Base-by-base conservation (phyloP, 768 basidiomycete species). In the Neoboletus magnificus region DNA sequence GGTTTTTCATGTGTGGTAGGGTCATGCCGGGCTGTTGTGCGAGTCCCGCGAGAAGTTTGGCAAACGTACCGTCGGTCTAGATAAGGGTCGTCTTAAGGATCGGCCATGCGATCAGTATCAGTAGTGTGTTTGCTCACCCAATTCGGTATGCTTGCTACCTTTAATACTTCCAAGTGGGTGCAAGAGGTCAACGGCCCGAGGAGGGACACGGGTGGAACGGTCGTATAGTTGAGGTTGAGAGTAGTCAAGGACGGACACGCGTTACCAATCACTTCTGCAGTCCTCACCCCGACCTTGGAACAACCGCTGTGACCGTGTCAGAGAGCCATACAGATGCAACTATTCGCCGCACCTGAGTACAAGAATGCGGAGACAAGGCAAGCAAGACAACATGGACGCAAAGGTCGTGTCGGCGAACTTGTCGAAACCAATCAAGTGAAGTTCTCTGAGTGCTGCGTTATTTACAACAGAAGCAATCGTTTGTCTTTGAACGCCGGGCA, bases 221-320 rank as follows among this genome's bases (percentile, higher is more conserved):
- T 74, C 2, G 87, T 89, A 55, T 83, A 82, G 61, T 78, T 86
- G 35, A 88, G 65, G 59, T 89, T 87, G 45, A 86, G 62, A 1
- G 71, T 66, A 13, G 63, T 73, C 33, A 89, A 73, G 16, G 62
- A 63, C 15, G 62, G 71, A 59, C 84, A 84, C 11, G 64, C 66
- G 33, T 68, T 66, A 11, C 77, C 76, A 6, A 73, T 70, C 3
- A 76, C 78, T 13, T 75, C 69, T 35, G 77, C 70, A 1, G 85
- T 81, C 59, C 77, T 73, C 4, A 75, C 55, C 7, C 80, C 79
- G 12, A 82, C 85, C 64, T 82, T 82, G 11, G 78, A 73, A 63
- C 85, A 87, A 23, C 82, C 84, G 4, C 87, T 89, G 63, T 29
- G 53, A 39, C 32, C 49, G 9, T 50, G 48, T 58, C 33, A 70